Conservation (phyloP, 306 rosid species). For the Dicorynia guianensis region DNA sequence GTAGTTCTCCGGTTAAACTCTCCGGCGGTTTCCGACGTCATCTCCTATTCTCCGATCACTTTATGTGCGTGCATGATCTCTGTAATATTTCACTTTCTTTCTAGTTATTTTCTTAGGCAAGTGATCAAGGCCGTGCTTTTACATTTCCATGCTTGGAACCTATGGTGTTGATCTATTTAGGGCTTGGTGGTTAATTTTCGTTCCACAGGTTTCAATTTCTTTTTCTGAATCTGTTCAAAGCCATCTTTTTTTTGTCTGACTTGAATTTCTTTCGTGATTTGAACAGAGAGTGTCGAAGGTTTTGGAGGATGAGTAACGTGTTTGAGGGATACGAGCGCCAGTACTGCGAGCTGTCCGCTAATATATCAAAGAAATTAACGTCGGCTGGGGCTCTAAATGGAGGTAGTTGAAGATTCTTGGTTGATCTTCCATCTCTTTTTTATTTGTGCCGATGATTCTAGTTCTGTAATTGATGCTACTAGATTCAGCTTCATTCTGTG, state of each 20-base stretch:
- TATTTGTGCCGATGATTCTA: background rate
- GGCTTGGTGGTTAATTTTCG: conserved; percentile 29
- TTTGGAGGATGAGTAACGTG: conserved; percentile 72
- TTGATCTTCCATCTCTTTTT: conserved; percentile 15
- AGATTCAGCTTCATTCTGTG: background rate
- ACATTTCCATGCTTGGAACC: conserved; percentile 15
- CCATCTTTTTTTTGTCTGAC: background rate
- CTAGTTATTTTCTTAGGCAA: background rate
- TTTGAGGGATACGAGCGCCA: conserved; percentile 91
- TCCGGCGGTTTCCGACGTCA: conserved; percentile 39
- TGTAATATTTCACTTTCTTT: conserved; percentile 1
- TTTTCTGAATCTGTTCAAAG: background rate
- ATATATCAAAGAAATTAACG: conserved; percentile 75
- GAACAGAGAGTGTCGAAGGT: conserved; percentile 38
- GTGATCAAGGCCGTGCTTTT: conserved; percentile 21
- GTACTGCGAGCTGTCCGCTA: conserved; percentile 86
- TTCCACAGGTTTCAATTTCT: conserved; percentile 25
- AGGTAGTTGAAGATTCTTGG: conserved; percentile 50
- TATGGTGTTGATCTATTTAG: conserved; percentile 16
- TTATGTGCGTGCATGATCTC: conserved; percentile 37
- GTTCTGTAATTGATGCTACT: conserved; percentile 1
- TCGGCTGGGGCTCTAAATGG: conserved; percentile 72
- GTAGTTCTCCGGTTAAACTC: conserved; percentile 38
- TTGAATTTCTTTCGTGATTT: conserved; percentile 33
- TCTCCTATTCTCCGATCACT: conserved; percentile 35